These are phyloP conservation scores for Penicillium sp. DNA, from an alignment of 2,329 filamentous ascomycete species.

Conservation along the genomic window DNA sequence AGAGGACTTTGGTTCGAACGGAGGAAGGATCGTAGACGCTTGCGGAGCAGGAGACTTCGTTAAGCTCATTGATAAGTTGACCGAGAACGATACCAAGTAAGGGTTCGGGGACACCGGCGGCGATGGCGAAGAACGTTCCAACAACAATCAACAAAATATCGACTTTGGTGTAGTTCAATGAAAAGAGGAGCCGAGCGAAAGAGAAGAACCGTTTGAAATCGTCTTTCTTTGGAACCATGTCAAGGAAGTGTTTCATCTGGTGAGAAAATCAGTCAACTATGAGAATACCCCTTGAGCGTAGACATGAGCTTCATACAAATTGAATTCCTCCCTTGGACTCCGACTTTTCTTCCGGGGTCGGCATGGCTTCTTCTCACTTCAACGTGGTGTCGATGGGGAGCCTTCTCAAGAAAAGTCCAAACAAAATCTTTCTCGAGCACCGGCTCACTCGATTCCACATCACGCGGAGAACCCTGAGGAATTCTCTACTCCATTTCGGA, in stretches of 20 bases:
- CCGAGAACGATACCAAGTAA: constrained; percentile 44
- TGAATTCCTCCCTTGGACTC: background rate
- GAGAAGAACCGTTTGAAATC: constrained; percentile 21
- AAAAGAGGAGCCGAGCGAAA: constrained; percentile 29
- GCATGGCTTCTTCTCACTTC: background rate
- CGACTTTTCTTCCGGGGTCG: background rate
- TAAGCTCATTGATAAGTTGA: constrained; percentile 43
- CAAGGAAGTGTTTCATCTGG: background rate
- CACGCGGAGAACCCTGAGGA: background rate
- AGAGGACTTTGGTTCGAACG: constrained; percentile 55
- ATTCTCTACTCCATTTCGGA: background rate
- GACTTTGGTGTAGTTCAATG: constrained; percentile 28
- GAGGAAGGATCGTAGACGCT: constrained; percentile 10
- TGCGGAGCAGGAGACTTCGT: constrained; percentile 29
- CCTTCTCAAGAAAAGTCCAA: background rate
- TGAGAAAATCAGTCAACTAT: background rate
- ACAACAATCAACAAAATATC: constrained; percentile 31
- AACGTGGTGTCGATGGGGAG: background rate
- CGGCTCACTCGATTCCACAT: background rate
- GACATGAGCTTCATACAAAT: background rate
- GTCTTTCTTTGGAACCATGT: constrained; percentile 19
- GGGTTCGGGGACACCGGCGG: constrained; percentile 42
- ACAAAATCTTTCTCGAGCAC: background rate
- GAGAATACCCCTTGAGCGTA: background rate
- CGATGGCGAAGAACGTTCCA: constrained; percentile 36